Evolutionary conservation across 2,329 filamentous ascomycete genomes (phyloP).

Genomic region (Thelonectria olida): DNA sequence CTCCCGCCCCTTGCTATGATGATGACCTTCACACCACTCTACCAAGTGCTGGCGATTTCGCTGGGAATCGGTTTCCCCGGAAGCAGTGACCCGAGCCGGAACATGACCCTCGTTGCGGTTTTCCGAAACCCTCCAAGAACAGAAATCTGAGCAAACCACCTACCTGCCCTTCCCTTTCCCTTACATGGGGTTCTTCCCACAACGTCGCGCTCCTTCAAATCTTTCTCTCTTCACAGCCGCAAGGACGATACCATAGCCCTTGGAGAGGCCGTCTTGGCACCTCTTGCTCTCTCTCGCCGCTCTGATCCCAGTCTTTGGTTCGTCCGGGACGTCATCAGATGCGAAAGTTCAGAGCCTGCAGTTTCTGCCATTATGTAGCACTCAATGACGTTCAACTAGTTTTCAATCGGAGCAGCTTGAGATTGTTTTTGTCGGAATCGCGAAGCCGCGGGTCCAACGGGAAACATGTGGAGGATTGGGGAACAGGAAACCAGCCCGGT

Average conservation of each 20-base stretch:
- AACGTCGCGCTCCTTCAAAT: not conserved
- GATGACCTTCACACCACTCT: constrained; percentile 37
- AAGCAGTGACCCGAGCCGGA: constrained; percentile 21
- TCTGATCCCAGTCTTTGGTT: not conserved
- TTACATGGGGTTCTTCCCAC: not conserved
- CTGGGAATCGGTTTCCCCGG: constrained; percentile 21
- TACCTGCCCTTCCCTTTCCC: not conserved
- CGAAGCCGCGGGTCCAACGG: constrained; percentile 4
- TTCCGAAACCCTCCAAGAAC: constrained; percentile 49
- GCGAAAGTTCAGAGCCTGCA: not conserved
- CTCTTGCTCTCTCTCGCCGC: not conserved
- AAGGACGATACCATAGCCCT: constrained; percentile 45
- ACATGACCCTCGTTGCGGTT: constrained; percentile 29
- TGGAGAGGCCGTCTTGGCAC: constrained; percentile 30
- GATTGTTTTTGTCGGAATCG: not conserved
- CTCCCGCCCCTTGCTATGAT: constrained; percentile 30
- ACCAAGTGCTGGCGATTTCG: constrained; percentile 28
- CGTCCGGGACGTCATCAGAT: not conserved
- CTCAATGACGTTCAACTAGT: constrained; percentile 53
- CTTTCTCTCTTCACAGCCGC: constrained; percentile 43
- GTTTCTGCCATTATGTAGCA: constrained; percentile 15
- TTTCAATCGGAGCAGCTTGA: constrained; percentile 62
- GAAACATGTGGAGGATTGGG: constrained; percentile 3
- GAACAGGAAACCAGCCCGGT: constrained; percentile 47
- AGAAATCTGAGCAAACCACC: constrained; percentile 58